Evolutionary conservation across 495 filamentous ascomycete species (phyloP), one percentile per base, ranked within the genome.

Genomic region (Hypoxylon trugodes): DNA sequence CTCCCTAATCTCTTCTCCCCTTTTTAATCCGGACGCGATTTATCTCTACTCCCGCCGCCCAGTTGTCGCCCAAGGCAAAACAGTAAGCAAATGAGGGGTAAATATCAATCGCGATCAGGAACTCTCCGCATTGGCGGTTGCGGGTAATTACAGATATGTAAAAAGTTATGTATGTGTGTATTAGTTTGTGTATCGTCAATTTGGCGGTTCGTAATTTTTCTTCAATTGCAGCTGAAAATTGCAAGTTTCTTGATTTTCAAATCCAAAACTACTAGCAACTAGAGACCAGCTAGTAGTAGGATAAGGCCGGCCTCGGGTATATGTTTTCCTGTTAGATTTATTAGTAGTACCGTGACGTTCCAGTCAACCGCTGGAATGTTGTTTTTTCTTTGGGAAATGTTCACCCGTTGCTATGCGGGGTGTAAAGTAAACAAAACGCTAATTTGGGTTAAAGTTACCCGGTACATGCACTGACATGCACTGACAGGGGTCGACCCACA

Each of bases 381-480:
- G 54, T 61, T 19, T 46, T 61, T 38, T 21, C 16, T 26, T 26
- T 45, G 3, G 1, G 42, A 21, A 38, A 48, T 58, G 53, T 58
- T 22, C 25, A 30, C 5, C 22, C n/a, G 62, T 66, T 66, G 62
- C 62, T 66, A 60, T 50, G 62, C 56, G 61, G 62, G 49, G 55
- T 30, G 33, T 1, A 33, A 61, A 66, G 62, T 66, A 66, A 66
- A 66, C 62, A 66, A 66, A 60, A 52, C 47, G 2, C 26, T n/a
- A n/a, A n/a, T 48, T 48, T 48, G 33, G 33, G 45, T 25, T 33
- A 26, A 57, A 56, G 28, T 21, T 50, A 54, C 15, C 24, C 30
- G 18, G 13, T 12, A 46, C 37, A 32, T 5, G 10, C 6, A 24
- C 38, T 15, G 10, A 10, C 15, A 46, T 33, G 28, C 32, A 57